These are phyloP conservation scores for Microcera coccophila DNA, from an alignment of 2,329 filamentous ascomycete species.

Conservation along the genomic window DNA sequence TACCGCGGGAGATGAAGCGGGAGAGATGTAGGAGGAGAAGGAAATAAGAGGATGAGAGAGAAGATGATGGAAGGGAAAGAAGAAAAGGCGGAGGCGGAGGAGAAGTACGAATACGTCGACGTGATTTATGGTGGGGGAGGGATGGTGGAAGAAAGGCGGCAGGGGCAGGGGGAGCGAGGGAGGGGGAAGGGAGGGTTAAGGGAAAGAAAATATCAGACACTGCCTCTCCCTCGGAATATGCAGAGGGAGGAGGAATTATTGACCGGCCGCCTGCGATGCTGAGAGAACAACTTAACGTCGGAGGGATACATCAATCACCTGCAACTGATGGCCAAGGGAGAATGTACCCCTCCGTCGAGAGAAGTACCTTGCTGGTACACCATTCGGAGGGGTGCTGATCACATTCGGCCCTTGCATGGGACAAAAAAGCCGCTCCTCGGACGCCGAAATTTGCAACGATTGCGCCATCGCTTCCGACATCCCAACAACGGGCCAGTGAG, in stretches of 20 bases:
- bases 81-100: conserved; percentile 26
- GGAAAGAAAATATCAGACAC: conserved; percentile 11
- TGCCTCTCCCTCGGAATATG: neutral
- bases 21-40: conserved; percentile 26
- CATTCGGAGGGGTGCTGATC: neutral
- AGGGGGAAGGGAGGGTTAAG: conserved; percentile 21
- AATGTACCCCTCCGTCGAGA: neutral
- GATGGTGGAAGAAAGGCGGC: conserved; percentile 18
- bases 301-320: neutral
- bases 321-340: neutral
- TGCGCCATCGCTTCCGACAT: conserved; percentile 25
- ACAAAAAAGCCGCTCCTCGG: conserved; percentile 18
- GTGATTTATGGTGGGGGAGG: conserved; percentile 20
- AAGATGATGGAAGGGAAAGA: too few relatives aligned
- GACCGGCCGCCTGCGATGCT: neutral
- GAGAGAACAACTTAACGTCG: too few relatives aligned
- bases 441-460: conserved; percentile 22
- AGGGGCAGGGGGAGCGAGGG: conserved; percentile 22
- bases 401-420: conserved; percentile 8
- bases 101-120: conserved; percentile 27
- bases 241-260: neutral
- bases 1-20: conserved; percentile 21
- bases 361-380: too few relatives aligned
- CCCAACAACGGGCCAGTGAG: neutral
- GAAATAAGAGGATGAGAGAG: conserved; percentile 25